phyloP scores from a whole-genome alignment of 305 asterid genomes.

The Solanum hybrid region DNA sequence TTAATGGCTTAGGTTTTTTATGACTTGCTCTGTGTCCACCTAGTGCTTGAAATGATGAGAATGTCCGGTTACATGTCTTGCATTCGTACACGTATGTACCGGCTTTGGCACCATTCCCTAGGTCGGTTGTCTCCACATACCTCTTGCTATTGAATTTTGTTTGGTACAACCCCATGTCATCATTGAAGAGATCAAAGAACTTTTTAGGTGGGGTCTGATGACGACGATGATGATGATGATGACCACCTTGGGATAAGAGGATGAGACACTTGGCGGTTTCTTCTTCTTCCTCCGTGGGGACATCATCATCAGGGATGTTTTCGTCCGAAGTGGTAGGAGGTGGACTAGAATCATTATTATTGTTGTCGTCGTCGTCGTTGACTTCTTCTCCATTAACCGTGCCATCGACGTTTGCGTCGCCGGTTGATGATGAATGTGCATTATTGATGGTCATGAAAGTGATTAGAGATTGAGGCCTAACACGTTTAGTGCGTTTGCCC shows the following conservation, averaged over 20 bases:
- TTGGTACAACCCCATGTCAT: neutral
- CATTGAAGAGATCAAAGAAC: neutral
- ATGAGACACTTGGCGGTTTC: slow-evolving; percentile 66
- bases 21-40: slow-evolving; percentile 19
- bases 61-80: slow-evolving; percentile 8
- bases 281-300: slow-evolving; percentile 60
- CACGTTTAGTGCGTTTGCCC: slow-evolving; percentile 72
- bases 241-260: slow-evolving; percentile 50
- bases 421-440: slow-evolving; percentile 12
- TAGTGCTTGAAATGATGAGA: slow-evolving; percentile 11
- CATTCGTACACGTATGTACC: slow-evolving; percentile 31
- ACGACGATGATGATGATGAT: neutral
- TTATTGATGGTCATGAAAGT: slow-evolving; percentile 33
- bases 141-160: slow-evolving; percentile 29
- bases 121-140: slow-evolving; percentile 20
- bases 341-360: neutral
- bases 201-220: neutral
- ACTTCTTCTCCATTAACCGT: neutral
- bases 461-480: slow-evolving; percentile 51
- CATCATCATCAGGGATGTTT: neutral
- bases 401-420: neutral
- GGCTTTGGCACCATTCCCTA: slow-evolving; percentile 14
- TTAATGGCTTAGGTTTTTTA: slow-evolving; percentile 11
- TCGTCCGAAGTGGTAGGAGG: slow-evolving; percentile 22
- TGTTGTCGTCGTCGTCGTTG: neutral